These are phyloP conservation scores for Theileria parva DNA, from an alignment of 169 alveolate species.

Conservation along the genomic window DNA sequence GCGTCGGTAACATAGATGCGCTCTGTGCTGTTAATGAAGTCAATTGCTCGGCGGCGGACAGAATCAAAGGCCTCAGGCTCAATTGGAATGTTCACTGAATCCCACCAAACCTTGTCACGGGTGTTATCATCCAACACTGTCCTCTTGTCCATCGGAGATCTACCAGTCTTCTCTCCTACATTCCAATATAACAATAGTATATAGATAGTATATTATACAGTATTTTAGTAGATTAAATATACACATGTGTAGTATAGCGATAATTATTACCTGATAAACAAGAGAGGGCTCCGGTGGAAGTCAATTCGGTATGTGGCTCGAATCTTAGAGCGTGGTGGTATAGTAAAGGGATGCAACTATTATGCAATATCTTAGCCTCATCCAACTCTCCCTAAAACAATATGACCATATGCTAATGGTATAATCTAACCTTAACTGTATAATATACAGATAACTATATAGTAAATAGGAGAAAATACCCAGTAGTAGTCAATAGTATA, in stretches of 20 bases:
- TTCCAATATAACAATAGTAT: not conserved
- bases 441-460: too few relatives aligned
- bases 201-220: not conserved
- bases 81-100: conserved; percentile 91
- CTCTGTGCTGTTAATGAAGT: conserved; percentile 85
- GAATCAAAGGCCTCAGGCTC: conserved; percentile 82
- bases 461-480: too few relatives aligned
- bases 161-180: conserved; percentile 85
- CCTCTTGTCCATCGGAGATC: conserved; percentile 92
- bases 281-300: conserved; percentile 85
- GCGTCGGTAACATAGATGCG: conserved; percentile 92
- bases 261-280: conserved; percentile 70
- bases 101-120: conserved; percentile 92
- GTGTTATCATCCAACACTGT: conserved; percentile 84
- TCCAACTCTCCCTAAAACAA: conserved; percentile 54
- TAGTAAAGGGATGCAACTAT: conserved; percentile 66
- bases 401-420: not conserved
- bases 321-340: conserved; percentile 80
- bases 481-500: too few relatives aligned
- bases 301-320: conserved; percentile 76
- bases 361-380: conserved; percentile 63
- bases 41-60: conserved; percentile 90
- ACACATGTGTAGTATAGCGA: not conserved
- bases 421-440: too few relatives aligned
- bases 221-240: not conserved